phyloP scores from a whole-genome alignment of 345 rosid genomes.

The Salix purpurea region DNA sequence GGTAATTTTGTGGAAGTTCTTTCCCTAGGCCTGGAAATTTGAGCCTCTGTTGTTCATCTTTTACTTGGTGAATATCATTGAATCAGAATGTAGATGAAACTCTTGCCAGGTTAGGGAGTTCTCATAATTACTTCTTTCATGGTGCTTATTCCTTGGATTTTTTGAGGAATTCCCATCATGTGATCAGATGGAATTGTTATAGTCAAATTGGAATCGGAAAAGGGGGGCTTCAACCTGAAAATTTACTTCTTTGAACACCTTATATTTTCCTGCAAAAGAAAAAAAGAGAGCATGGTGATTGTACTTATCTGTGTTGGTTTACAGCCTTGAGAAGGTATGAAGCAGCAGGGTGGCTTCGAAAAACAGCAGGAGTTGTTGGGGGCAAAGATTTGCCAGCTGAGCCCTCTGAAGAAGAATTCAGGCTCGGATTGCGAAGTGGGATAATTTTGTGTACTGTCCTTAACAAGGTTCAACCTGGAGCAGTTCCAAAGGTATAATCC shows the following conservation, averaged over 20 bases:
- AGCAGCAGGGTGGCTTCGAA: conserved; percentile 33
- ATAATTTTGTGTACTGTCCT: conserved; percentile 28
- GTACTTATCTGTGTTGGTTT: background rate
- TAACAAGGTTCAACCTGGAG: conserved; percentile 34
- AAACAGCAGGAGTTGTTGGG: conserved; percentile 20
- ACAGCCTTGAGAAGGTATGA: conserved; percentile 25
- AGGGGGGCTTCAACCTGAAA: background rate
- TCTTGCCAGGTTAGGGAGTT: background rate
- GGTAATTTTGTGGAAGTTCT: background rate
- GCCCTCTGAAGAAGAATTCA: conserved; percentile 35
- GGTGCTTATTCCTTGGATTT: background rate
- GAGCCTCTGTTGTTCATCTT: background rate
- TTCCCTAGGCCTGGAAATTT: background rate
- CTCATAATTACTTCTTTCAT: background rate
- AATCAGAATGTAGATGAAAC: background rate
- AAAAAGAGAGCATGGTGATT: background rate
- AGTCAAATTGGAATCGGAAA: background rate
- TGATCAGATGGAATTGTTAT: background rate
- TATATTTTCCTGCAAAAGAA: background rate
- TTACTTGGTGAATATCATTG: background rate
- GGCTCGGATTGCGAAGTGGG: conserved; percentile 30
- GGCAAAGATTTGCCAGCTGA: conserved; percentile 30
- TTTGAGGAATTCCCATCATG: background rate
- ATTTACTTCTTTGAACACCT: background rate
- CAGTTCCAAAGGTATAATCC: conserved; percentile 26